These are phyloP conservation scores for Fusarium veterinarium DNA, from an alignment of 2,329 filamentous ascomycete genomes.

Conservation along the genomic window DNA sequence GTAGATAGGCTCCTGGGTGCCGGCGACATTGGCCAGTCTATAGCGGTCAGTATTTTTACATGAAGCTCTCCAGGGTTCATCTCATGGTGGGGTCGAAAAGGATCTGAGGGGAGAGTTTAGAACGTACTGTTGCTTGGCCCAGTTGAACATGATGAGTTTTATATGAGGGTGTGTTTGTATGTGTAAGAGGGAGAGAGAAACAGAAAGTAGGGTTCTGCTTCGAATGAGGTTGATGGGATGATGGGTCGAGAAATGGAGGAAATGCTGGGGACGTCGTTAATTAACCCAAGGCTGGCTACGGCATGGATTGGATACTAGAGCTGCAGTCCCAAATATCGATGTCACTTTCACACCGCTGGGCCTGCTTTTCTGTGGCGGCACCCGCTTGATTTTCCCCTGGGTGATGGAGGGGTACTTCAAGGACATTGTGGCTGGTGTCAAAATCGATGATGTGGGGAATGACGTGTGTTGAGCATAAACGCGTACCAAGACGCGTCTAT, in stretches of 20 bases:
- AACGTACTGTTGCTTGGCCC: conserved; percentile 89
- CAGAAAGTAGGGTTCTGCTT: conserved; percentile 4
- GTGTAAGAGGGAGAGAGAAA: not conserved
- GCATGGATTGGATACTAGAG: not conserved
- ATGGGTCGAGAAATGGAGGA: conserved; percentile 39
- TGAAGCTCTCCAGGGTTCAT: conserved; percentile 9
- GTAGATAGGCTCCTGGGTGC: conserved; percentile 96
- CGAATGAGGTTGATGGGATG: conserved; percentile 22
- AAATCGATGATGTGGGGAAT: conserved; percentile 26
- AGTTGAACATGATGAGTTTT: conserved; percentile 80
- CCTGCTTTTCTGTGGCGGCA: conserved; percentile 22
- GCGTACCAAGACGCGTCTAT: conserved; percentile 34
- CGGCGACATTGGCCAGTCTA: conserved; percentile 82
- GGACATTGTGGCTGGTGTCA: conserved; percentile 30
- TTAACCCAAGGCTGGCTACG: conserved; percentile 18
- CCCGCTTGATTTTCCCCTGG: conserved; percentile 1
- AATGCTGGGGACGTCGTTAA: conserved; percentile 36
- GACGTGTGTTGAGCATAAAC: conserved; percentile 34
- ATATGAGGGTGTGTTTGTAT: not conserved
- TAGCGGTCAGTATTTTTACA: conserved; percentile 39
- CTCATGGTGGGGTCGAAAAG: conserved; percentile 22
- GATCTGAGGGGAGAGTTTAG: conserved; percentile 1
- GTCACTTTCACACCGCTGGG: conserved; percentile 41
- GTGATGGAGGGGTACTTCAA: conserved; percentile 30
- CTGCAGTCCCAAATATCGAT: conserved; percentile 20